phyloP scores from a whole-genome alignment of 352 stramenopile species.

The Phytophthora megakarya region DNA sequence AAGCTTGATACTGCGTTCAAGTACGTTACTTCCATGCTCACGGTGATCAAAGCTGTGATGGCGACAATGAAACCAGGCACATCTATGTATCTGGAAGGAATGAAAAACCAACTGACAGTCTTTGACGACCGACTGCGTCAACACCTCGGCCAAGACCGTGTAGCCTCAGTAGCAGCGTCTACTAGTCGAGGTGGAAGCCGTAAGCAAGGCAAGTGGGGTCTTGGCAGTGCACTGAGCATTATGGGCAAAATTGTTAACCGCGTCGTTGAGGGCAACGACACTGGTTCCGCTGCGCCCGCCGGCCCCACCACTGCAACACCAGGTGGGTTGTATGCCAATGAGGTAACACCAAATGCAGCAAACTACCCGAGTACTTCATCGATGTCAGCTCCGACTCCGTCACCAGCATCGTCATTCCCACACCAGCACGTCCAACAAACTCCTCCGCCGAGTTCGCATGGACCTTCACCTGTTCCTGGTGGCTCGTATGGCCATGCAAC shows the following conservation, averaged over 20 bases:
- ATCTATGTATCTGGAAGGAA: slow-evolving; percentile 88
- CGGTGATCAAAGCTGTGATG: slow-evolving; percentile 71
- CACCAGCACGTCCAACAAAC: slow-evolving; percentile 34
- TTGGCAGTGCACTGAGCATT: slow-evolving; percentile 81
- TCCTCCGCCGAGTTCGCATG: slow-evolving; percentile 24
- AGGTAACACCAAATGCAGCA: slow-evolving; percentile 26
- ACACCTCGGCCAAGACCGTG: slow-evolving; percentile 78
- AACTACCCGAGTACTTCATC: slow-evolving; percentile 37
- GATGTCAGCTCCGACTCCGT: slow-evolving; percentile 11
- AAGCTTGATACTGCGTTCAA: slow-evolving; percentile 86
- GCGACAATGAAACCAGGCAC: slow-evolving; percentile 81
- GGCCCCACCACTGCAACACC: slow-evolving; percentile 17
- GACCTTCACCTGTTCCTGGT: slow-evolving; percentile 17
- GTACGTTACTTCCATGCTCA: slow-evolving; percentile 88
- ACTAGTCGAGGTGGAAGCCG: slow-evolving; percentile 43
- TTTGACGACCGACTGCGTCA: slow-evolving; percentile 86
- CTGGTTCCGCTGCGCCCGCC: slow-evolving; percentile 13
- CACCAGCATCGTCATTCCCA: slow-evolving; percentile 22
- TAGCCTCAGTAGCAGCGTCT: slow-evolving; percentile 65
- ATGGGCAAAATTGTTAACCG: slow-evolving; percentile 90
- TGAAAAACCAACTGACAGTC: slow-evolving; percentile 88
- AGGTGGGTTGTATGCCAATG: slow-evolving; percentile 40
- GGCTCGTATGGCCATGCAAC: slow-evolving; percentile 33
- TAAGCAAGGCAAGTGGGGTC: slow-evolving; percentile 74
- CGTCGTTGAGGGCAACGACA: slow-evolving; percentile 80